Conservation (phyloP, 2,329 filamentous ascomycete genomes). For the Beauveria scarabaeidicola region DNA sequence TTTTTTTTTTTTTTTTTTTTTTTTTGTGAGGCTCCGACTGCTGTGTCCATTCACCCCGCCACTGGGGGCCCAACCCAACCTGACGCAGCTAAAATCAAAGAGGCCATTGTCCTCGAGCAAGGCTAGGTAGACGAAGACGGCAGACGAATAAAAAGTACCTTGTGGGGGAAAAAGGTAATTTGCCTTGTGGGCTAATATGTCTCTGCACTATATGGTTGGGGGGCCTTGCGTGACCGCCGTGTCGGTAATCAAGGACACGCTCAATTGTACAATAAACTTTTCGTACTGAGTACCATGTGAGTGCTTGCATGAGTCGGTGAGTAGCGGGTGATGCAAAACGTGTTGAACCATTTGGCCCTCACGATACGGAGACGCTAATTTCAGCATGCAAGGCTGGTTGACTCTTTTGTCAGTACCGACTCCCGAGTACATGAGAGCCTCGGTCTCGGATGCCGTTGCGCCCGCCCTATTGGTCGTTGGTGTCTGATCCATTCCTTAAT, state of each 20-base stretch:
- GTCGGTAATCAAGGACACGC: background rate
- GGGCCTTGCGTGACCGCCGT: background rate
- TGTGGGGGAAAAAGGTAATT: conserved; percentile 2
- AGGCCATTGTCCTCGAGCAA: background rate
- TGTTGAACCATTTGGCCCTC: background rate
- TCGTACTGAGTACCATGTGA: background rate
- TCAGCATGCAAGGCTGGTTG: background rate
- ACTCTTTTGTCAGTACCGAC: background rate
- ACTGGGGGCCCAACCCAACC: background rate
- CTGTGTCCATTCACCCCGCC: background rate
- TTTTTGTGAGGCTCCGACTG: background rate
- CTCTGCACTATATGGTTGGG: background rate
- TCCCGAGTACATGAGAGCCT: background rate
- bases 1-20: background rate
- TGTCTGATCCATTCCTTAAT: no score
- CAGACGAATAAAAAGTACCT: background rate
- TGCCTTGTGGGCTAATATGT: background rate
- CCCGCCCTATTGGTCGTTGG: background rate
- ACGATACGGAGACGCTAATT: background rate
- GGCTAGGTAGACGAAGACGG: background rate
- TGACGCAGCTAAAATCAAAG: background rate
- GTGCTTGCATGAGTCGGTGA: conserved; percentile 1
- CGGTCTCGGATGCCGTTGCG: background rate
- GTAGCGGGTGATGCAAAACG: background rate
- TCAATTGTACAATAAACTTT: background rate